A percentile compares a stretch with the other conserved stretches of the same genome.
phyloP scores from a whole-genome alignment of 345 rosid genomes.

The Erodium maritimum region DNA sequence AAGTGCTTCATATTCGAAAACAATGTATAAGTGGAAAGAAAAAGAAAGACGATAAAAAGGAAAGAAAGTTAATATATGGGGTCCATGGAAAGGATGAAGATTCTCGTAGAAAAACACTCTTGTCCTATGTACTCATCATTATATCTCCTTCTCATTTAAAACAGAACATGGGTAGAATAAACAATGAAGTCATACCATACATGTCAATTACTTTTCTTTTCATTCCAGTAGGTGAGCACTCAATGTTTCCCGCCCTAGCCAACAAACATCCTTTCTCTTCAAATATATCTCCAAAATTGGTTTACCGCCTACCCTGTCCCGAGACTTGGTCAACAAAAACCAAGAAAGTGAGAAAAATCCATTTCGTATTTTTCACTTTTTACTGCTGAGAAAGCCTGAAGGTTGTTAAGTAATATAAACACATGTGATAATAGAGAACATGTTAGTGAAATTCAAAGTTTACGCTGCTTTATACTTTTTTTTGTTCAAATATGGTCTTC shows the following conservation, averaged over 20 bases:
- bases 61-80: conserved; percentile 7
- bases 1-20: background rate
- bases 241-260: conserved; percentile 17
- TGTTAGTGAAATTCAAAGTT: background rate
- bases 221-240: conserved; percentile 36
- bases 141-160: conserved; percentile 1
- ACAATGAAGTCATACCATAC: conserved; percentile 27
- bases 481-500: background rate
- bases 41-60: background rate
- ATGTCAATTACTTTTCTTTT: conserved; percentile 8
- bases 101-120: conserved; percentile 5
- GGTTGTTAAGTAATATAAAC: background rate
- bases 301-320: conserved; percentile 1
- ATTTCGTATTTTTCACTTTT: background rate
- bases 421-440: conserved; percentile 2
- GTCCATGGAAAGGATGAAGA: conserved; percentile 8
- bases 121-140: conserved; percentile 11
- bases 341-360: background rate
- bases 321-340: conserved; percentile 1
- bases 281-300: conserved; percentile 2
- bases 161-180: conserved; percentile 11
- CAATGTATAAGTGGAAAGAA: background rate
- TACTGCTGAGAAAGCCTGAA: background rate
- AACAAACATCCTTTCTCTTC: conserved; percentile 16
- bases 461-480: background rate